Base-by-base conservation (phyloP, 352 stramenopile genomes). In the Globisporangium okanoganense region DNA sequence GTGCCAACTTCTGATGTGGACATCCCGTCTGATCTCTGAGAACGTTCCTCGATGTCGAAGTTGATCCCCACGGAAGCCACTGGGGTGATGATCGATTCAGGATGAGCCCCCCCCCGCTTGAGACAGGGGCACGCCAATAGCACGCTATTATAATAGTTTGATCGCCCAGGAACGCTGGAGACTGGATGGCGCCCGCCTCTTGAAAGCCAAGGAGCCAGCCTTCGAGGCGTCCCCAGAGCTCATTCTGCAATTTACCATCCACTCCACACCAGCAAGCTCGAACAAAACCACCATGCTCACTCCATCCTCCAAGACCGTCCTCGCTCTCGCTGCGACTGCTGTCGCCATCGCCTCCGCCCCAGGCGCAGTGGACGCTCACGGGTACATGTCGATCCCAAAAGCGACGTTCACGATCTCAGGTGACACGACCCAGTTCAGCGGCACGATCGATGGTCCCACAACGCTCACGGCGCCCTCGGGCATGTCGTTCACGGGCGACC, bases 281-380 rank as follows among this genome's bases (percentile, higher is more conserved):
- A 51, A 20, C n/a, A 27, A 33, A 14, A 7, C 45, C 3, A 22
- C 45, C 22, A 61, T 53, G 55, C 40, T 61, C 20, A 29, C 27
- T 61, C 55, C 55, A 31, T 61, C 55, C 40, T 44, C 55, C 40
- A 61, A 53, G 41, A 61, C 41, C 29, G 25, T 53, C 31, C 12
- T 61, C 27, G 41, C 20, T 8, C 41, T 45, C n/a, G 18, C 40
- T 22, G 29, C 31, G 1, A 25, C 38, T n/a, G 44, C 44, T 5
- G 20, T 51, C 18, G 55, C 40, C 12, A 43, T 61, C 14, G 27
- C 20, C 7, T 13, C 55, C 14, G 27, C 35, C 6, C 52, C 41
- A 16, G n/a, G 20, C 4, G 18, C 38, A 25, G 66, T 70, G 33
- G 38, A n/a, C 38, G 38, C 38, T 3, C 38, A 43, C 38, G 38